Conservation (phyloP, 176 grass and related monocot species). For the Carex littledalei region DNA sequence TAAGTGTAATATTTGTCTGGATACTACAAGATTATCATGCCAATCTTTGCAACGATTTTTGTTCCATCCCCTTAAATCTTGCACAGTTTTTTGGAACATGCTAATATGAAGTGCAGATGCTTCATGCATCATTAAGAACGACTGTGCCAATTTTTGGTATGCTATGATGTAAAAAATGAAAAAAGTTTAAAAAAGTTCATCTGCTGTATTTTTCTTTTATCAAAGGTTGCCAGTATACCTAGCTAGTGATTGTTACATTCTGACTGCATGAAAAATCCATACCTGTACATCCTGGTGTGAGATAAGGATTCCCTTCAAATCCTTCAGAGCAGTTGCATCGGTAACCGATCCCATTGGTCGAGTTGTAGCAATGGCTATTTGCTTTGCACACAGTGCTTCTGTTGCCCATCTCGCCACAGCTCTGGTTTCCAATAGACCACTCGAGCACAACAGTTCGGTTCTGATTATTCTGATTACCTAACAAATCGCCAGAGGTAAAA, state of each 20-base stretch:
- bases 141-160: neutral
- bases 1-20: neutral
- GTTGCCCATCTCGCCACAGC: conserved; percentile 11
- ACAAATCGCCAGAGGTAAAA: conserved; percentile 19
- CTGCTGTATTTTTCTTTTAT: neutral
- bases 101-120: neutral
- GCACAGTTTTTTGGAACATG: neutral
- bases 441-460: conserved; percentile 38
- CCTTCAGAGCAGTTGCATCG: conserved; percentile 39
- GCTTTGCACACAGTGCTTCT: conserved; percentile 15
- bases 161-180: neutral
- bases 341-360: conserved; percentile 35
- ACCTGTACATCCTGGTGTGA: neutral
- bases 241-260: neutral
- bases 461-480: neutral
- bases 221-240: neutral
- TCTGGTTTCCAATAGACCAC: conserved; percentile 45
- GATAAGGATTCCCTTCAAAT: conserved; percentile 52
- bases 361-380: conserved; percentile 32
- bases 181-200: neutral
- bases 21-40: neutral
- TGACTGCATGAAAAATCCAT: conserved; percentile 20
- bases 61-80: neutral
- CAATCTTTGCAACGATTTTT: neutral
- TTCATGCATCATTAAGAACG: neutral